Conservation (phyloP, 2,329 filamentous ascomycete species). For the Ophiostoma perfectum region DNA sequence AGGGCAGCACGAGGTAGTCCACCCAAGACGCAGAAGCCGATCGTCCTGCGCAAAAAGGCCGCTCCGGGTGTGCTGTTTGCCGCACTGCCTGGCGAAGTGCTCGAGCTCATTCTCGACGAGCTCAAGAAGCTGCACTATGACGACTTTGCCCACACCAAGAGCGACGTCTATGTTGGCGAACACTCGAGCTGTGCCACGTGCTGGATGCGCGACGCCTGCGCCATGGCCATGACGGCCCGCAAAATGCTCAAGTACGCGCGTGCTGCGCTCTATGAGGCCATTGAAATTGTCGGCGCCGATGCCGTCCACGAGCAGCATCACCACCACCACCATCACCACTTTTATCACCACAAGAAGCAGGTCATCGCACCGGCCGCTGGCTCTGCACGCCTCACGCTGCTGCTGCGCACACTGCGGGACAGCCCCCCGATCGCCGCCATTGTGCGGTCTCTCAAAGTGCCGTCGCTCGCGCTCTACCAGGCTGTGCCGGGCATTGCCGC, state of each 20-base stretch:
- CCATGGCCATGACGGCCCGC: slow-evolving; percentile 45
- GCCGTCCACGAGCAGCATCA: slow-evolving; percentile 41
- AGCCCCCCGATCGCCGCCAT: slow-evolving; percentile 49
- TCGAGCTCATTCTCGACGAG: slow-evolving; percentile 51
- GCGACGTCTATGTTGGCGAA: slow-evolving; percentile 40
- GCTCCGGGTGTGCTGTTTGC: slow-evolving; percentile 48
- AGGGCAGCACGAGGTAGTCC: not conserved
- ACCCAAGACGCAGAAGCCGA: not conserved
- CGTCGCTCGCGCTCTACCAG: slow-evolving; percentile 36
- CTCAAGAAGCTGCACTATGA: slow-evolving; percentile 49
- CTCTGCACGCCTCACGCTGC: slow-evolving; percentile 49
- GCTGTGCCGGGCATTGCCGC: not conserved
- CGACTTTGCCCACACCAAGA: slow-evolving; percentile 26
- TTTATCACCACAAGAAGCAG: slow-evolving; percentile 50
- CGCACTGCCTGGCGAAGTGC: slow-evolving; percentile 53
- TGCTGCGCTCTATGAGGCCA: slow-evolving; percentile 51
- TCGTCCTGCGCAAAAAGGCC: not conserved
- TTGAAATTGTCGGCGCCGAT: slow-evolving; percentile 55
- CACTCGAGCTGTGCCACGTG: slow-evolving; percentile 54
- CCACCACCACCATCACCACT: slow-evolving; percentile 44
- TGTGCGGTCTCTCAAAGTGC: slow-evolving; percentile 55
- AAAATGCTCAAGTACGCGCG: slow-evolving; percentile 50
- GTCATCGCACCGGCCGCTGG: slow-evolving; percentile 40
- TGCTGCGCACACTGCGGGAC: slow-evolving; percentile 53
- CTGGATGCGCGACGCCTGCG: slow-evolving; percentile 57